phyloP scores from a whole-genome alignment of 2,329 filamentous ascomycete genomes.

The Cytospora schulzeri region DNA sequence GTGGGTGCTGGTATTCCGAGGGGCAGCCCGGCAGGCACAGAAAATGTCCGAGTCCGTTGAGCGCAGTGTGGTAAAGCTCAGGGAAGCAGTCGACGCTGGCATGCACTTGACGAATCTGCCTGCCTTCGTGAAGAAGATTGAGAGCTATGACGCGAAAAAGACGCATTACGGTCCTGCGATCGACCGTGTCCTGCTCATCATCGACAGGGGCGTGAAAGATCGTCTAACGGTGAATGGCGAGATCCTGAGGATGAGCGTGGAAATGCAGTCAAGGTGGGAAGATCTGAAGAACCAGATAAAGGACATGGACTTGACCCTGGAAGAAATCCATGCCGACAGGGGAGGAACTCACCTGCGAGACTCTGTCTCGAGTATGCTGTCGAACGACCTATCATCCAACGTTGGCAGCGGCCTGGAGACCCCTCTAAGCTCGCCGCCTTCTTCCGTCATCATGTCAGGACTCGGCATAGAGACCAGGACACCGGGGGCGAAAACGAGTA shows the following conservation, averaged over 20 bases:
- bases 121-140: slow-evolving; percentile 77
- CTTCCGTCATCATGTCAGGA: slow-evolving; percentile 62
- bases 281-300: slow-evolving; percentile 74
- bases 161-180: slow-evolving; percentile 92
- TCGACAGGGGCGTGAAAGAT: slow-evolving; percentile 93
- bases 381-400: slow-evolving; percentile 71
- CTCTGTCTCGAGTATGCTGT: slow-evolving; percentile 89
- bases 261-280: slow-evolving; percentile 83
- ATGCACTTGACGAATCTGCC: slow-evolving; percentile 73
- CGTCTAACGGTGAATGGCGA: slow-evolving; percentile 96
- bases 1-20: slow-evolving; percentile 94
- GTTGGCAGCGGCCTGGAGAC: slow-evolving; percentile 70
- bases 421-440: slow-evolving; percentile 67
- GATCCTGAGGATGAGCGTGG: slow-evolving; percentile 80
- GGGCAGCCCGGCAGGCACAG: slow-evolving; percentile 85
- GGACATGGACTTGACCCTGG: slow-evolving; percentile 73
- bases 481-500: slow-evolving; percentile 39
- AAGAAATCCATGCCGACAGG: slow-evolving; percentile 67
- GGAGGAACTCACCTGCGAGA: slow-evolving; percentile 80
- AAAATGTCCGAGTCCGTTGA: slow-evolving; percentile 98
- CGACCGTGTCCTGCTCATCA: slow-evolving; percentile 86
- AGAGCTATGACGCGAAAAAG: slow-evolving; percentile 94
- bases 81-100: slow-evolving; percentile 75
- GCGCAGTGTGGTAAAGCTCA: slow-evolving; percentile 79
- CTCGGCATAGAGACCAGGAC: slow-evolving; percentile 42